Percentiles rank a stretch among this genome's conserved stretches.
Conservation (phyloP, 176 grass and related monocot species). For the Rhynchospora tenuis region DNA sequence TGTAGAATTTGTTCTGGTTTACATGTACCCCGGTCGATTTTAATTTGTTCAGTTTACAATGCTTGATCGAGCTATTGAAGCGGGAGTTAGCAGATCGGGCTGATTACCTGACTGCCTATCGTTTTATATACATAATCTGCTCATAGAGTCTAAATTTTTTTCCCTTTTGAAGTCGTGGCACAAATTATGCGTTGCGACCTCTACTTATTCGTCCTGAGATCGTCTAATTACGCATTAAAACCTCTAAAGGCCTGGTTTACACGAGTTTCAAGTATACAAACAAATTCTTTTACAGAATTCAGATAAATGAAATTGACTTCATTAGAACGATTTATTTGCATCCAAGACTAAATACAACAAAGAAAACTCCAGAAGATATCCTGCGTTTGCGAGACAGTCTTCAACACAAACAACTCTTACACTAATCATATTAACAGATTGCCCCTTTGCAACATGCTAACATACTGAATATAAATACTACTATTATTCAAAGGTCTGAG, state of each 20-base stretch:
- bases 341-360: background rate
- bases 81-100: background rate
- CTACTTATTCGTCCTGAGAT: no score
- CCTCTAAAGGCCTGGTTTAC: no score
- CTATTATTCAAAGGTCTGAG: slow-evolving; percentile 63
- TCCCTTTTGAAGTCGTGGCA: no score
- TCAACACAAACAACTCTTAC: background rate
- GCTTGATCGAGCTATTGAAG: background rate
- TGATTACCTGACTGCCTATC: background rate
- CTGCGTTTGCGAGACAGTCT: background rate
- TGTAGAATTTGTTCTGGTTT: background rate
- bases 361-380: background rate
- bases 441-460: background rate
- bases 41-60: background rate
- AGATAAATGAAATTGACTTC: background rate
- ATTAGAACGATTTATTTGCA: background rate
- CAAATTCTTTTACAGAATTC: background rate
- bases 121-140: background rate
- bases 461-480: background rate
- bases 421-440: background rate
- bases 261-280: no score
- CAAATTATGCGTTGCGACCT: no score
- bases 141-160: no score
- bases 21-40: background rate
- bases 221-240: no score